Conservation (phyloP, 768 basidiomycete genomes). For the Termitomyces sp. region DNA sequence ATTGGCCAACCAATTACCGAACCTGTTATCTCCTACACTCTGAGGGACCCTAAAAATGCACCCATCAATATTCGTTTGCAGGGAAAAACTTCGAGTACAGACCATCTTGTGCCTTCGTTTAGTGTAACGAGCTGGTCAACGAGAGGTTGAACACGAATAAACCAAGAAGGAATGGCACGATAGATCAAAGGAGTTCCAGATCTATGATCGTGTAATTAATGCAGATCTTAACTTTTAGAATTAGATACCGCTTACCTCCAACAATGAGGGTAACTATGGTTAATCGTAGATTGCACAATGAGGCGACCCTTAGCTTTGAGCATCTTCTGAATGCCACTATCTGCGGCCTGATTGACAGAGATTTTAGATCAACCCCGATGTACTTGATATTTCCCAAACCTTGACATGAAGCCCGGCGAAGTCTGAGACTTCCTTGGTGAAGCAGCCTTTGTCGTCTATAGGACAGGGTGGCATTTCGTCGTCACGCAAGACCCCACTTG, state of each 20-base stretch:
- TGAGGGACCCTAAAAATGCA: constrained; percentile 74
- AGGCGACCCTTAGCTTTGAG: constrained; percentile 85
- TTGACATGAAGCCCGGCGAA: constrained; percentile 88
- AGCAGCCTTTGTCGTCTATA: constrained; percentile 83
- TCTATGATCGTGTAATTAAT: constrained; percentile 29
- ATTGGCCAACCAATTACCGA: constrained; percentile 96
- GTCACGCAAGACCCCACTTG: constrained; percentile 71
- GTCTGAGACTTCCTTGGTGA: constrained; percentile 86
- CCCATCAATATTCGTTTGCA: background rate
- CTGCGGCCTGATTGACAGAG: constrained; percentile 61
- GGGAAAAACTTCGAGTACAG: constrained; percentile 9
- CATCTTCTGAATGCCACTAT: constrained; percentile 88
- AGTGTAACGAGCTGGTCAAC: constrained; percentile 85
- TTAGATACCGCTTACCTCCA: constrained; percentile 62
- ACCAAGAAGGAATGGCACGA: constrained; percentile 95
- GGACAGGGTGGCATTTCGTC: constrained; percentile 98
- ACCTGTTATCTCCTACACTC: constrained; percentile 83
- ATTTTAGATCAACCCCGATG: background rate
- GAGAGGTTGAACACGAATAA: constrained; percentile 82
- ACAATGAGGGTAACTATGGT: constrained; percentile 95
- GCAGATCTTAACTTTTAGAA: background rate
- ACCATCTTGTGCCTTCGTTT: constrained; percentile 91
- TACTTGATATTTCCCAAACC: constrained; percentile 32
- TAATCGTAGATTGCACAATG: constrained; percentile 79
- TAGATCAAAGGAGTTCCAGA: constrained; percentile 95